These are phyloP conservation scores for Hirschfeldia incana DNA, from an alignment of 345 rosid species.

Conservation along the genomic window DNA sequence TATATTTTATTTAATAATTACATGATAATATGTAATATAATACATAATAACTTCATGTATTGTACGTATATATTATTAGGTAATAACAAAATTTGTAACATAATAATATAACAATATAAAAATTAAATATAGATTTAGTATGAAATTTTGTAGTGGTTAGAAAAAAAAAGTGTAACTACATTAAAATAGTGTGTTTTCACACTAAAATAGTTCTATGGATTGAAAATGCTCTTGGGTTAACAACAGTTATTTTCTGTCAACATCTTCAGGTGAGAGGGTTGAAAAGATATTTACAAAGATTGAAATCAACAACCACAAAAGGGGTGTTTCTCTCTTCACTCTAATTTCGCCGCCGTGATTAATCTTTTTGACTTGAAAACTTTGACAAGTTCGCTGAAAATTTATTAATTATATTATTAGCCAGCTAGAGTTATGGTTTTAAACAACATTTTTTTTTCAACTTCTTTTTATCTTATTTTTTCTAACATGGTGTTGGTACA, in stretches of 20 bases:
- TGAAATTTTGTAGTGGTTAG: no score
- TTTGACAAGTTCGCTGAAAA: conserved; percentile 2
- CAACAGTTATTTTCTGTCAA: conserved; percentile 21
- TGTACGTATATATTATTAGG: no score
- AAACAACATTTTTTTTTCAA: neutral
- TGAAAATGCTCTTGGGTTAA: neutral
- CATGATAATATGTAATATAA: no score
- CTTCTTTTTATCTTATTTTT: neutral
- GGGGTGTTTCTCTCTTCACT: neutral
- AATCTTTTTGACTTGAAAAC: conserved; percentile 1
- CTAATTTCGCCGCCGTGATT: conserved; percentile 23
- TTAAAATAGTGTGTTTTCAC: no score
- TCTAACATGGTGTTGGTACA: neutral
- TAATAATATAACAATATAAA: no score
- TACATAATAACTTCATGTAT: no score
- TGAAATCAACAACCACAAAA: conserved; percentile 1
- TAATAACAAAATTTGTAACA: no score
- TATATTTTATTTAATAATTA: no score
- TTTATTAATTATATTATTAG: neutral
- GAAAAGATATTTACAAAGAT: neutral
- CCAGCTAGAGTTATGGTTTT: neutral
- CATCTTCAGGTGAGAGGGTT: conserved; percentile 27
- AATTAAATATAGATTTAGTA: no score
- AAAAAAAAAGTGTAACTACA: no score
- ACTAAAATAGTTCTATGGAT: no score